Evolutionary conservation across 768 basidiomycete species (phyloP).

Genomic region (Termitomyces heimii): DNA sequence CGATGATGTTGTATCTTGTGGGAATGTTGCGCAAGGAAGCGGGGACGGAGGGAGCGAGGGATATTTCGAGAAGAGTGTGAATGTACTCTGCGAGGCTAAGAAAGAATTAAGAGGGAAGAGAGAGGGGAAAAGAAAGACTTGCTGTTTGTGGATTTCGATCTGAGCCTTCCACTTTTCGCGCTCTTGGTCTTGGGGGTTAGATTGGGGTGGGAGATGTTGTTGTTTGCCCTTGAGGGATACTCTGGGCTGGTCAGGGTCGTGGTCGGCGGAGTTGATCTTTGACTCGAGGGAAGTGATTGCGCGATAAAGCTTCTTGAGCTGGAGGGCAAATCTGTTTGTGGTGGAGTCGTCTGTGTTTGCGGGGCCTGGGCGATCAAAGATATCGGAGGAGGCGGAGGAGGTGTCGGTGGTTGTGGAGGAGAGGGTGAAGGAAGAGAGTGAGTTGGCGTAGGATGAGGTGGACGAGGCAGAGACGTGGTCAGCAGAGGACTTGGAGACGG

Average conservation of each 20-base stretch:
- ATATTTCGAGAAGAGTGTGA: conserved; percentile 81
- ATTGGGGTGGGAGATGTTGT: conserved; percentile 1
- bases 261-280: conserved; percentile 56
- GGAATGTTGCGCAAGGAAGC: conserved; percentile 87
- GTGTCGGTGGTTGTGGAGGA: conserved; percentile 75
- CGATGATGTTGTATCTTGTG: conserved; percentile 92
- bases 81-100: conserved; percentile 85
- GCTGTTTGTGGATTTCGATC: conserved; percentile 82
- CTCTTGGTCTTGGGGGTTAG: conserved; percentile 50
- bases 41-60: conserved; percentile 82
- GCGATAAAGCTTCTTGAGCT: conserved; percentile 82
- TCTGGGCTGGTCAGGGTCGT: conserved; percentile 34
- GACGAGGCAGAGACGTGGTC: conserved; percentile 75
- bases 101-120: background rate
- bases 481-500: conserved; percentile 55
- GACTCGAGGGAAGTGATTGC: conserved; percentile 75
- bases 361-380: conserved; percentile 52
- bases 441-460: conserved; percentile 68
- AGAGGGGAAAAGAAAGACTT: conserved; percentile 21
- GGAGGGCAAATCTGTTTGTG: conserved; percentile 57
- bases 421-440: conserved; percentile 69
- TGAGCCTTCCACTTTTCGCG: conserved; percentile 73
- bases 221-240: conserved; percentile 39
- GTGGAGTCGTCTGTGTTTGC: conserved; percentile 53
- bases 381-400: conserved; percentile 65